A percentile compares a stretch with the other conserved stretches of the same genome.
phyloP scores from a whole-genome alignment of 768 basidiomycete species.

The Trametes sanguinea region DNA sequence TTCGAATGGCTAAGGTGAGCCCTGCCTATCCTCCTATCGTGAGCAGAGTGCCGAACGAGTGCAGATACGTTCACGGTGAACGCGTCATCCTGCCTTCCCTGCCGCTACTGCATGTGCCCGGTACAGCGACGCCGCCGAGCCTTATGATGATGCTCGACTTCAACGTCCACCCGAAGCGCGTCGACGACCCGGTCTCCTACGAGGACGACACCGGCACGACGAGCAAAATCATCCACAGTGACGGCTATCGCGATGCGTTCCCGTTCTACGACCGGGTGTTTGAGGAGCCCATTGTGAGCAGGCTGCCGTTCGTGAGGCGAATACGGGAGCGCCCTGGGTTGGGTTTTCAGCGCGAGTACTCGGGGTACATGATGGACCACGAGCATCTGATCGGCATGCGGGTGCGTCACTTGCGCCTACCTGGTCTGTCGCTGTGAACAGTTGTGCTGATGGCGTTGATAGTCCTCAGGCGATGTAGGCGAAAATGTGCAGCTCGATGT shows the following conservation, averaged over 20 bases:
- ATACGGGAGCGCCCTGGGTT: slow-evolving; percentile 8
- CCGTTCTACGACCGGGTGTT: slow-evolving; percentile 14
- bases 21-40: no score
- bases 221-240: background rate
- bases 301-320: slow-evolving; percentile 26
- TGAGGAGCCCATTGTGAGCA: slow-evolving; percentile 18
- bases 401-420: slow-evolving; percentile 34
- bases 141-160: slow-evolving; percentile 34
- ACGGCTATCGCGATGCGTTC: background rate
- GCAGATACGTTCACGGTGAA: slow-evolving; percentile 44
- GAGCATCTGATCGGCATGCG: slow-evolving; percentile 43
- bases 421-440: background rate
- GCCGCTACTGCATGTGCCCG: slow-evolving; percentile 12
- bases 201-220: background rate
- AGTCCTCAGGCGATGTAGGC: slow-evolving; percentile 30
- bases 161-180: slow-evolving; percentile 30
- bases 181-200: slow-evolving; percentile 21
- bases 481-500: slow-evolving; percentile 37
- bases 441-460: background rate
- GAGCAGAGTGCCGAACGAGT: background rate
- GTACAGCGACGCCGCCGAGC: slow-evolving; percentile 27
- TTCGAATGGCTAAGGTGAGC: slow-evolving; percentile 47
- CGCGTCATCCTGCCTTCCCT: slow-evolving; percentile 36
- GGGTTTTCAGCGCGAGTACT: slow-evolving; percentile 27
- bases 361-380: slow-evolving; percentile 47